phyloP scores from a whole-genome alignment of 164 flowering plant genomes.

The Piper longum region DNA sequence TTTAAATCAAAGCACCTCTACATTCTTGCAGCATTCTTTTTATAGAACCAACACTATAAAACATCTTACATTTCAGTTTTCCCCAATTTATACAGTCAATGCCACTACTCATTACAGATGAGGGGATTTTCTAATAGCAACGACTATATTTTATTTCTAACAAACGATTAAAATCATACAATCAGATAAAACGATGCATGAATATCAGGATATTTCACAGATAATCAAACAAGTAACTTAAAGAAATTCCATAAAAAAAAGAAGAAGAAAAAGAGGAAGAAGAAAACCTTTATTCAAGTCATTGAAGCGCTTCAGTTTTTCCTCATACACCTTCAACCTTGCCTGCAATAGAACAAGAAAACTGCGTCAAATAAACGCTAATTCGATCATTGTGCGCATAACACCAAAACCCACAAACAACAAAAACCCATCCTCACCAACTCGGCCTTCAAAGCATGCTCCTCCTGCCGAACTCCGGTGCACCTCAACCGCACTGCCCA shows the following conservation, averaged over 20 bases:
- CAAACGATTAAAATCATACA: too few species aligned
- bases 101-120: background rate
- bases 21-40: background rate
- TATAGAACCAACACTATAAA: too few species aligned
- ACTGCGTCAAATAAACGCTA: background rate
- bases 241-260: background rate
- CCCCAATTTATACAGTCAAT: background rate
- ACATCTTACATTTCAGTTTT: background rate
- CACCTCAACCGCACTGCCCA: constrained; percentile 71
- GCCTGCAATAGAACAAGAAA: constrained; percentile 31
- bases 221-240: background rate
- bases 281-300: constrained; percentile 61
- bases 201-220: background rate
- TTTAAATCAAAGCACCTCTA: background rate
- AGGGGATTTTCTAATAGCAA: too few species aligned
- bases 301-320: constrained; percentile 48
- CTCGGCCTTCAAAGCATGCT: constrained; percentile 70
- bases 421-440: constrained; percentile 33
- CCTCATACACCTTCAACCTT: constrained; percentile 67
- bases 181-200: background rate
- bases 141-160: too few species aligned
- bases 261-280: background rate
- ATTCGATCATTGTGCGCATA: background rate
- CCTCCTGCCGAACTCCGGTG: constrained; percentile 57
- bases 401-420: background rate